Conservation (phyloP, 192 early-diverging fungal species). For the Chytriomyces confervae region DNA sequence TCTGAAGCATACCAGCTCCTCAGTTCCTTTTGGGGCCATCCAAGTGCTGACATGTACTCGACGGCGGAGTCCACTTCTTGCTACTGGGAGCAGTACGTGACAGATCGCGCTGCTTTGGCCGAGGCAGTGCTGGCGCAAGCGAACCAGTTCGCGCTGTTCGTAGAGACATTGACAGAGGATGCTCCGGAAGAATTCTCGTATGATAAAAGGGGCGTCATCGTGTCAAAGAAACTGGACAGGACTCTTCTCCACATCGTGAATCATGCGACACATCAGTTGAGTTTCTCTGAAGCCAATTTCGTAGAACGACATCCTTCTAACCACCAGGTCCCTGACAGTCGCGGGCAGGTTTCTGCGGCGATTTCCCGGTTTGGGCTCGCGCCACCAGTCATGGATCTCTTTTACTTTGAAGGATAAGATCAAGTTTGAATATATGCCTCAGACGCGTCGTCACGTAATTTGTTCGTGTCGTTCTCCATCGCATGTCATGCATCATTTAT, state of each 20-base stretch:
- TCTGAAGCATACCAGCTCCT: no score
- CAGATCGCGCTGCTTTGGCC: background rate
- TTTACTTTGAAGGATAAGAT: constrained; percentile 2
- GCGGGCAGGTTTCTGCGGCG: constrained; percentile 31
- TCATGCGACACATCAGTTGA: constrained; percentile 33
- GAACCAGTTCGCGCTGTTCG: background rate
- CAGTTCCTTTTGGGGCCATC: no score
- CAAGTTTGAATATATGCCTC: no score
- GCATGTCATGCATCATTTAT: no score
- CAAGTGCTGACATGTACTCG: background rate
- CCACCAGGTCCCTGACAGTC: background rate
- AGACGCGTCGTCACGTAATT: no score
- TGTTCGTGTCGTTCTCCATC: no score
- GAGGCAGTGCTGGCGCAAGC: background rate
- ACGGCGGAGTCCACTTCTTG: background rate
- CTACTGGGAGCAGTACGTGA: constrained; percentile 8
- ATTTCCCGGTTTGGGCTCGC: background rate
- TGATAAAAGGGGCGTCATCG: background rate
- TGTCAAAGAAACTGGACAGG: background rate
- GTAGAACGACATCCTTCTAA: no score
- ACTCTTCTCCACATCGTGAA: constrained; percentile 31
- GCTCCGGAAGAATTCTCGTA: background rate
- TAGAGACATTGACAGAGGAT: background rate
- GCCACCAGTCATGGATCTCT: constrained; percentile 32
- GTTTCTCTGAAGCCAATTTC: no score